Conservation (phyloP, 331 rosid genomes). For the Arachis monticola region DNA sequence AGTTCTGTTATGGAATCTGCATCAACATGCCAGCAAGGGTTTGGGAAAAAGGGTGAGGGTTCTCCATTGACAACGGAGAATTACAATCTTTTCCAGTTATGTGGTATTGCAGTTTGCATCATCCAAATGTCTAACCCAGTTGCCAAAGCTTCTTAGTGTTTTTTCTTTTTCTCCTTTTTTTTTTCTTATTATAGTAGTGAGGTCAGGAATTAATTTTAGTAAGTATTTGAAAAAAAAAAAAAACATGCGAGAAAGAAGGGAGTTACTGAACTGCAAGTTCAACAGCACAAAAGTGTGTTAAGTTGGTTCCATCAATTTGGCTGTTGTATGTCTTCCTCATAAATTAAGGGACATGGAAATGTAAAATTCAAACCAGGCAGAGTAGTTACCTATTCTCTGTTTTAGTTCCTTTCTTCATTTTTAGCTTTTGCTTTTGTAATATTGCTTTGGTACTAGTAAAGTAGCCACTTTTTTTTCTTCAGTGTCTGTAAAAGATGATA, state of each 20-base stretch:
- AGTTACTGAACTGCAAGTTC: no score
- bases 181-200: no score
- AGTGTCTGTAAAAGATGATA: background rate
- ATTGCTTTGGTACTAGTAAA: background rate
- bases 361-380: background rate
- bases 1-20: constrained; percentile 61
- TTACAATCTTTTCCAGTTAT: constrained; percentile 54
- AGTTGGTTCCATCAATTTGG: background rate
- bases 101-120: constrained; percentile 64
- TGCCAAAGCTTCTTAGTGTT: background rate
- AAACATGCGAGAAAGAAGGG: no score
- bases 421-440: background rate
- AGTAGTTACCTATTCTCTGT: background rate
- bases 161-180: no score
- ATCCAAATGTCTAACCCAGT: constrained; percentile 43
- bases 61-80: constrained; percentile 59
- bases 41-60: constrained; percentile 47
- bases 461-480: background rate
- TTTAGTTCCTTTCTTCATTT: background rate
- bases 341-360: background rate
- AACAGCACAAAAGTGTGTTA: background rate
- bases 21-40: constrained; percentile 57
- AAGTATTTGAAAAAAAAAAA: no score
- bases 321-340: background rate
- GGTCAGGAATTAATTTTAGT: no score